These are phyloP conservation scores for Apiospora sp. DNA, from an alignment of 2,329 filamentous ascomycete species.

Conservation along the genomic window DNA sequence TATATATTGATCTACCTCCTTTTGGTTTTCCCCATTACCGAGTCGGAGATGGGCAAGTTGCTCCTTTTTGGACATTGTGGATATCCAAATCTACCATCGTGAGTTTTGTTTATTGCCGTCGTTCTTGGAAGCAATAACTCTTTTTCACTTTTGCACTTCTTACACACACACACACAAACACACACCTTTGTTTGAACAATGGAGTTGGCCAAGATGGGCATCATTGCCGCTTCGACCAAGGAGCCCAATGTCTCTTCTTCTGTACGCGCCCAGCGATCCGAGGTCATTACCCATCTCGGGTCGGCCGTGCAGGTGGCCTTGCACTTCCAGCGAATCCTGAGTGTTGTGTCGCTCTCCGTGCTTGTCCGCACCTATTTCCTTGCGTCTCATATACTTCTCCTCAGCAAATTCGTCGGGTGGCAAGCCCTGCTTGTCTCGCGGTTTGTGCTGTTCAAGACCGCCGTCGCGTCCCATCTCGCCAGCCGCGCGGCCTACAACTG, in stretches of 20 bases:
- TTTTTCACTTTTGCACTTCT: background rate
- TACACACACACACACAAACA: background rate
- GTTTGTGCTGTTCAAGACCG: conserved; percentile 26
- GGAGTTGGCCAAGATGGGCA: conserved; percentile 41
- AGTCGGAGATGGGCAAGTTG: background rate
- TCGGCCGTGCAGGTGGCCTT: conserved; percentile 46
- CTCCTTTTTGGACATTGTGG: background rate
- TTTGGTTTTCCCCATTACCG: conserved; percentile 1
- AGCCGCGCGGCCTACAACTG: conserved; percentile 47
- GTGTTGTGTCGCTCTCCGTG: conserved; percentile 42
- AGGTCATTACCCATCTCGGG: conserved; percentile 43
- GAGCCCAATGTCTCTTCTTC: conserved; percentile 39
- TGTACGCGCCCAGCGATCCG: conserved; percentile 40
- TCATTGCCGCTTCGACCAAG: conserved; percentile 49
- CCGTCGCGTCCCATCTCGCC: conserved; percentile 31
- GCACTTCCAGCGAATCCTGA: conserved; percentile 46
- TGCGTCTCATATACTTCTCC: conserved; percentile 39
- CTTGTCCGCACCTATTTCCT: conserved; percentile 43
- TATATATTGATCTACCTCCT: background rate
- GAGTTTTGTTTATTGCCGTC: background rate
- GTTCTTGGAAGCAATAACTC: background rate
- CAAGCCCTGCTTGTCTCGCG: conserved; percentile 41
- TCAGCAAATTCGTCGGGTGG: conserved; percentile 41
- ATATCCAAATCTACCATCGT: background rate
- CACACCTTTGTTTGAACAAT: background rate